These are phyloP conservation scores for Arthonia radiata DNA, from an alignment of 495 filamentous ascomycete genomes.

Conservation along the genomic window DNA sequence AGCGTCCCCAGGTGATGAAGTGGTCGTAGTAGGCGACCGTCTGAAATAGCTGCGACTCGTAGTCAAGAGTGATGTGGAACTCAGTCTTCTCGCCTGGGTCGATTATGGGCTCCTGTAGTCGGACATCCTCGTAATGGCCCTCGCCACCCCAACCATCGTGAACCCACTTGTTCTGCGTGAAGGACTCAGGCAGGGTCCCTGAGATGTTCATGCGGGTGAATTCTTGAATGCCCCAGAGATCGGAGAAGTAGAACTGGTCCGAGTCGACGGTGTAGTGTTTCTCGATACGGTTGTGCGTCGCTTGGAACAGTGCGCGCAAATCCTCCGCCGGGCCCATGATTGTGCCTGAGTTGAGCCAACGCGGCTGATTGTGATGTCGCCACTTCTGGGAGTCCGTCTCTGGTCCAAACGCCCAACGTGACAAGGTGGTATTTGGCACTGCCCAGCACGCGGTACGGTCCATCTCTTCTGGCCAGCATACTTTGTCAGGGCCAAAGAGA, in stretches of 20 bases:
- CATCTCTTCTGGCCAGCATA: constrained; percentile 21
- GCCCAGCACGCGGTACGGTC: constrained; percentile 26
- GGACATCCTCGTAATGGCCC: constrained; percentile 1
- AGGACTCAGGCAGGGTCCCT: constrained; percentile 14
- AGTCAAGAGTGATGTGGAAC: constrained; percentile 10
- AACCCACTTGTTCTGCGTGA: constrained; percentile 5
- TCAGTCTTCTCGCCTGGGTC: constrained; percentile 6
- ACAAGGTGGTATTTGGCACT: constrained; percentile 29
- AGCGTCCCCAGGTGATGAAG: too few species aligned
- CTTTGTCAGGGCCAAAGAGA: constrained; percentile 35
- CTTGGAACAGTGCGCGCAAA: constrained; percentile 23
- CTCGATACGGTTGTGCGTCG: constrained; percentile 7
- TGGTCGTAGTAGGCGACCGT: constrained; percentile 11
- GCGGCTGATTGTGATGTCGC: constrained; percentile 16
- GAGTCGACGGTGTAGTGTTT: constrained; percentile 2
- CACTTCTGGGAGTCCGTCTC: constrained; percentile 18
- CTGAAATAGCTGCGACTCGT: constrained; percentile 8
- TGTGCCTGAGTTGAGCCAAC: constrained; percentile 25
- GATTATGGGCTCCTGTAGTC: not conserved
- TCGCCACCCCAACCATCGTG: constrained; percentile 1
- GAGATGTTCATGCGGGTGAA: constrained; percentile 13
- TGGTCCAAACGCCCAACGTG: constrained; percentile 30
- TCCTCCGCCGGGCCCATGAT: constrained; percentile 28
- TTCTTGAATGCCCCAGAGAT: not conserved
- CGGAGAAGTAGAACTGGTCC: not conserved